Conservation (phyloP, 805 yeast genomes). For the Pichia exigua region DNA sequence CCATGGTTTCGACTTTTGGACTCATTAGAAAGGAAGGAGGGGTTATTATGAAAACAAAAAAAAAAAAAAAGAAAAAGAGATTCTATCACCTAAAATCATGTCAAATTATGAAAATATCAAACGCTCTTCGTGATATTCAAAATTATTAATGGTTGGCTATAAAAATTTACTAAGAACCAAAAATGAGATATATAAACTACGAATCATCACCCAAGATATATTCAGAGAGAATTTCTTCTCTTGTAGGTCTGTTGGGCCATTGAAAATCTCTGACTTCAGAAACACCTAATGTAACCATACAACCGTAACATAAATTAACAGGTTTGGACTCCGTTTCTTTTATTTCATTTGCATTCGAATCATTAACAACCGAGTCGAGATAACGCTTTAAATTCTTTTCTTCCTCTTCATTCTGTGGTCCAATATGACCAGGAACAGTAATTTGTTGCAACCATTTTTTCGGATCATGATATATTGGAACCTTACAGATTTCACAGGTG, state of each 20-base stretch:
- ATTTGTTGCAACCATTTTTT: conserved; percentile 60
- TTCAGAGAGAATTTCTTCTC: conserved; percentile 24
- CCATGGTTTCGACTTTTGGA: background rate
- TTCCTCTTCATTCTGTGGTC: conserved; percentile 39
- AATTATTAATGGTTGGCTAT: too few species aligned
- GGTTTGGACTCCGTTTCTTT: background rate
- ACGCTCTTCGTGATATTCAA: background rate
- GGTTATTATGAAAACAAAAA: too few species aligned
- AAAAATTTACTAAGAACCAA: too few species aligned
- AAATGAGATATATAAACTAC: background rate
- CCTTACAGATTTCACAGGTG: conserved; percentile 51
- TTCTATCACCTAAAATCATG: too few species aligned
- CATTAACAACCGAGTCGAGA: conserved; percentile 7
- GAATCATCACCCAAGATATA: conserved; percentile 12
- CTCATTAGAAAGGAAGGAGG: background rate
- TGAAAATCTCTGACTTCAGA: conserved; percentile 20
- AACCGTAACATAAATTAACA: conserved; percentile 64
- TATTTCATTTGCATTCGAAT: background rate
- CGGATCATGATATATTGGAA: conserved; percentile 48
- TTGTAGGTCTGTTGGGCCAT: conserved; percentile 25
- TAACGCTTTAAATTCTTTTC: conserved; percentile 22
- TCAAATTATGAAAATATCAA: background rate
- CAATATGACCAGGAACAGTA: conserved; percentile 51
- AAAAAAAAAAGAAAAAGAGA: too few species aligned
- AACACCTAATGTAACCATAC: conserved; percentile 55